phyloP scores from a whole-genome alignment of 305 asterid genomes.

The Fraxinus xanthoxyloides region DNA sequence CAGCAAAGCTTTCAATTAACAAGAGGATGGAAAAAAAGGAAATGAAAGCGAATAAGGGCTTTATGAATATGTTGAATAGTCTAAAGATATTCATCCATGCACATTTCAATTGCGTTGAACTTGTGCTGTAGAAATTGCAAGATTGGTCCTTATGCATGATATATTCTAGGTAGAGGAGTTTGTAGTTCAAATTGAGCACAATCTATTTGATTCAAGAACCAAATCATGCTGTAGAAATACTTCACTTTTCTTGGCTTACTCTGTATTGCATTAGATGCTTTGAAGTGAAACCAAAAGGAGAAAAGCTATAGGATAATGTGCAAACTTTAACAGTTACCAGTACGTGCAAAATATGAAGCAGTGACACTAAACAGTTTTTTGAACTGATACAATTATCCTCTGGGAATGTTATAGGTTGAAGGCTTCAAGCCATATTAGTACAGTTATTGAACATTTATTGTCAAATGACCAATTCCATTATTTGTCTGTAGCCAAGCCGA shows the following conservation, averaged over 20 bases:
- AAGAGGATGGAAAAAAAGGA: neutral
- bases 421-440: neutral
- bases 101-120: neutral
- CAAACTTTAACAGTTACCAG: neutral
- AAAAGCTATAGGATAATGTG: neutral
- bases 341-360: neutral
- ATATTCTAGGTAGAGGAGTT: neutral
- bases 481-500: slow-evolving; percentile 69
- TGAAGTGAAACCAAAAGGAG: neutral
- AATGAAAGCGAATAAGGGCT: neutral
- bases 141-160: neutral
- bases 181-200: neutral
- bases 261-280: neutral
- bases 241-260: neutral
- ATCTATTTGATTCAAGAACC: neutral
- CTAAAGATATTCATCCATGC: neutral
- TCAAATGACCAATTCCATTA: slow-evolving; percentile 18
- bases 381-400: neutral
- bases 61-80: neutral
- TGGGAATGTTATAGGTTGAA: neutral
- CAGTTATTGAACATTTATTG: neutral
- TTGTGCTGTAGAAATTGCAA: neutral
- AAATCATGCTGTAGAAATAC: neutral
- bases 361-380: neutral
- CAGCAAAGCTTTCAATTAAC: neutral